A percentile compares a stretch with the other conserved stretches of the same genome.
These are phyloP conservation scores for Leishmania aethiopica DNA, from an alignment of 208 protist species.

Conservation along the genomic window DNA sequence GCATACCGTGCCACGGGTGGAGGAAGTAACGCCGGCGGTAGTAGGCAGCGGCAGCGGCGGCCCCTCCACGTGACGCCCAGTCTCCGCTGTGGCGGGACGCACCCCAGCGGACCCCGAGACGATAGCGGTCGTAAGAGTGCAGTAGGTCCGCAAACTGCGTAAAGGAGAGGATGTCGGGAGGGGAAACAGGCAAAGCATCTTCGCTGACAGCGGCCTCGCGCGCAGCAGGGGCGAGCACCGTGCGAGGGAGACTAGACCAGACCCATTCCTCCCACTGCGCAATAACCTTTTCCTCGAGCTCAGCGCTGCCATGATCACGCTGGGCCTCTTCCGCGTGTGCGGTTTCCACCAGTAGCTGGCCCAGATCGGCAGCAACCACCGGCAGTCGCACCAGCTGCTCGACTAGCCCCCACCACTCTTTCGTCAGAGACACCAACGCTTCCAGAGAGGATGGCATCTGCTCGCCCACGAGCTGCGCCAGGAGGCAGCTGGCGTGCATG, in stretches of 20 bases:
- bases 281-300: conserved; percentile 8
- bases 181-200: background rate
- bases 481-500: conserved; percentile 21
- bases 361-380: conserved; percentile 9
- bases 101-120: conserved; percentile 81
- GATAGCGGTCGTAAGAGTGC: conserved; percentile 73
- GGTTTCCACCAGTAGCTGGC: conserved; percentile 20
- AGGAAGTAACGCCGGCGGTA: conserved; percentile 50
- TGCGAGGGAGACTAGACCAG: conserved; percentile 24
- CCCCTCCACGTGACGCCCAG: background rate
- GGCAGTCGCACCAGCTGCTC: conserved; percentile 23
- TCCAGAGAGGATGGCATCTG: conserved; percentile 8
- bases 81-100: conserved; percentile 12
- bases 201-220: background rate
- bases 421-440: conserved; percentile 4
- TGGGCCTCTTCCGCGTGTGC: background rate
- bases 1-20: conserved; percentile 71
- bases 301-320: background rate
- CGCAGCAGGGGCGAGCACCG: conserved; percentile 15
- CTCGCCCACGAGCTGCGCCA: conserved; percentile 1
- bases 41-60: conserved; percentile 29
- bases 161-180: conserved; percentile 41
- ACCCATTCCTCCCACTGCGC: conserved; percentile 28
- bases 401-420: conserved; percentile 23
- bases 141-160: conserved; percentile 52